These are phyloP conservation scores for Amanita fuliginea DNA, from an alignment of 768 basidiomycete genomes.

Conservation along the genomic window DNA sequence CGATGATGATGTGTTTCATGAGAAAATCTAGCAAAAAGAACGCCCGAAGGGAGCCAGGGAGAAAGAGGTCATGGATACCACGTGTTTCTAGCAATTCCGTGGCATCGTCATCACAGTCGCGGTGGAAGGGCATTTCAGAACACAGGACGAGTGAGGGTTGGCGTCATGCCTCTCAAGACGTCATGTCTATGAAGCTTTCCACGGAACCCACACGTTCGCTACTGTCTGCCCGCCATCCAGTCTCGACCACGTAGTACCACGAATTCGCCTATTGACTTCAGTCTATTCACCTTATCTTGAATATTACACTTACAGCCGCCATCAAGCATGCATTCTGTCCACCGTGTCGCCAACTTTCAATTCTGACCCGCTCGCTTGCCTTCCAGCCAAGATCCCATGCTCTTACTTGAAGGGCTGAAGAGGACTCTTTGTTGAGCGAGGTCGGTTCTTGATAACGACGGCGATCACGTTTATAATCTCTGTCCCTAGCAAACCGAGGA, in stretches of 20 bases:
- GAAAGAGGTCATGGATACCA: constrained; percentile 34
- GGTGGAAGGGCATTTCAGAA: constrained; percentile 37
- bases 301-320: constrained; percentile 35
- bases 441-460: too few relatives aligned
- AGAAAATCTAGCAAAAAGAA: constrained; percentile 65
- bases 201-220: constrained; percentile 79
- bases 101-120: constrained; percentile 69
- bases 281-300: neutral
- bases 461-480: too few relatives aligned
- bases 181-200: constrained; percentile 58
- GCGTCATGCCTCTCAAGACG: neutral
- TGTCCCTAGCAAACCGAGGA: too few relatives aligned
- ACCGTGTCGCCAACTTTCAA: constrained; percentile 51
- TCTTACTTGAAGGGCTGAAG: too few relatives aligned
- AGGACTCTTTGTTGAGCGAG: too few relatives aligned
- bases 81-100: constrained; percentile 94
- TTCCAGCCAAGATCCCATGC: constrained; percentile 56
- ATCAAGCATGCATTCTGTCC: constrained; percentile 81
- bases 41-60: constrained; percentile 9
- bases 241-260: constrained; percentile 74
- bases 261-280: constrained; percentile 38
- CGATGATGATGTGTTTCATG: constrained; percentile 97
- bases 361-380: constrained; percentile 15
- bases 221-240: constrained; percentile 40
- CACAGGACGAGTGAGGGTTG: too few relatives aligned